Evolutionary conservation across 2,329 filamentous ascomycete genomes (phyloP).

Genomic region (Alternaria hordeiaustralica): DNA sequence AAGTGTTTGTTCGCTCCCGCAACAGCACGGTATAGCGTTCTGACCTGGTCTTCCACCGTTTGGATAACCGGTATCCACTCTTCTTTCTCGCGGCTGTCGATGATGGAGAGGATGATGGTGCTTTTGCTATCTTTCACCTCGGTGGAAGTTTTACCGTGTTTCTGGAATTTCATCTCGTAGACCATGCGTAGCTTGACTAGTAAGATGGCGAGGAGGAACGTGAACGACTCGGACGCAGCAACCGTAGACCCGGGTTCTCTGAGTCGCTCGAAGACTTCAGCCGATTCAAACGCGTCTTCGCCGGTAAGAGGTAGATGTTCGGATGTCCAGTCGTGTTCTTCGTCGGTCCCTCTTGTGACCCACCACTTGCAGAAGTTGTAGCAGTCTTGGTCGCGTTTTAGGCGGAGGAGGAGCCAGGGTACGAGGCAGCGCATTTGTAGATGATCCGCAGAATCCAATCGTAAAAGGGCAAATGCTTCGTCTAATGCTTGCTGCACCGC

Average conservation of each 20-base stretch:
- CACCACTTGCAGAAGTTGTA: conserved; percentile 60
- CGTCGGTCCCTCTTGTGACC: conserved; percentile 28
- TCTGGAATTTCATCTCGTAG: too few species aligned
- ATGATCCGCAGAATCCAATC: neutral
- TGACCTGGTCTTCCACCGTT: too few species aligned
- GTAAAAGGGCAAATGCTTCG: neutral
- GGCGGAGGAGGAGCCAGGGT: conserved; percentile 54
- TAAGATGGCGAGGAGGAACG: too few species aligned
- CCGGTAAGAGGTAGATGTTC: neutral
- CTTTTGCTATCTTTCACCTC: too few species aligned
- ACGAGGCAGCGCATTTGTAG: conserved; percentile 48
- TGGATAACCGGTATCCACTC: too few species aligned
- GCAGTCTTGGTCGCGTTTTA: conserved; percentile 59
- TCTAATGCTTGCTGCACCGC: neutral
- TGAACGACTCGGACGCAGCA: too few species aligned
- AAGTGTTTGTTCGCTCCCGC: too few species aligned
- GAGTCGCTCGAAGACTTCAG: neutral
- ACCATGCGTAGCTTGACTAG: too few species aligned
- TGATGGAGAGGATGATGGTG: too few species aligned
- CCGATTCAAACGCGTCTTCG: neutral
- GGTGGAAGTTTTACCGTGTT: too few species aligned
- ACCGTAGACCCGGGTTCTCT: neutral
- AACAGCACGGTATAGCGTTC: too few species aligned
- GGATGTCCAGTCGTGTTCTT: neutral
- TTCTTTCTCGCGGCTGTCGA: too few species aligned